Evolutionary conservation across 768 basidiomycete genomes (phyloP).

Genomic region (Collybiopsis luxurians): DNA sequence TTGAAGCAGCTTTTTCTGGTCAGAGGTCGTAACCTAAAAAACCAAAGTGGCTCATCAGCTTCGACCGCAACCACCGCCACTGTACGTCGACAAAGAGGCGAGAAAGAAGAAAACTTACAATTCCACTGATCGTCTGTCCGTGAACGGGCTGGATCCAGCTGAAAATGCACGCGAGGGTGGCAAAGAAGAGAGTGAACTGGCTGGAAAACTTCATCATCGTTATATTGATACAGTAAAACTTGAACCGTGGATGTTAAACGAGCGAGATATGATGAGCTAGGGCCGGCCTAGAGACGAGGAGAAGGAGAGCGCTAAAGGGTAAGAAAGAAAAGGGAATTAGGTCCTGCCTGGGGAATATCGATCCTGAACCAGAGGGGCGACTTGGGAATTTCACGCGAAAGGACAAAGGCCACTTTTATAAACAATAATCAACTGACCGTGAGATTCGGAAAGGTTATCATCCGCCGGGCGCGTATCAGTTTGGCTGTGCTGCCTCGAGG

Average conservation of each 20-base stretch:
- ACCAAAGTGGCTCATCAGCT: too few species aligned
- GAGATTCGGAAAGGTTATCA: too few species aligned
- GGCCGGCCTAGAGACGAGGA: constrained; percentile 1
- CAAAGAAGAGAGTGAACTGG: background rate
- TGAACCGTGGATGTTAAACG: too few species aligned
- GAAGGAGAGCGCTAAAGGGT: constrained; percentile 29
- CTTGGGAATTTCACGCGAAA: too few species aligned
- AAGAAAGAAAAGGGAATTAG: constrained; percentile 29
- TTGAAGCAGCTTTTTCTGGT: background rate
- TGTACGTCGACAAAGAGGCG: background rate
- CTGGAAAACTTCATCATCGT: background rate
- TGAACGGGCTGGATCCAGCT: background rate
- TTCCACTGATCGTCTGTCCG: constrained; percentile 2
- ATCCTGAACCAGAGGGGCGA: too few species aligned
- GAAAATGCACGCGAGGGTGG: background rate
- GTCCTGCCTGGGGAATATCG: too few species aligned
- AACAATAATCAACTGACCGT: too few species aligned
- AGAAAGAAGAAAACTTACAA: background rate
- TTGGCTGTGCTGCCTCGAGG: too few species aligned
- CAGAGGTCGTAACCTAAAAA: background rate
- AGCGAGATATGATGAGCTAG: background rate
- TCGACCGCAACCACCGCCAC: background rate
- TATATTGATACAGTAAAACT: too few species aligned
- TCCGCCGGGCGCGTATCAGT: too few species aligned
- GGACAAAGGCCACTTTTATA: too few species aligned